A percentile compares a stretch with the other conserved stretches of the same genome.
These are phyloP conservation scores for Acrodontium crateriforme DNA, from an alignment of 2,329 filamentous ascomycete genomes.

Conservation along the genomic window DNA sequence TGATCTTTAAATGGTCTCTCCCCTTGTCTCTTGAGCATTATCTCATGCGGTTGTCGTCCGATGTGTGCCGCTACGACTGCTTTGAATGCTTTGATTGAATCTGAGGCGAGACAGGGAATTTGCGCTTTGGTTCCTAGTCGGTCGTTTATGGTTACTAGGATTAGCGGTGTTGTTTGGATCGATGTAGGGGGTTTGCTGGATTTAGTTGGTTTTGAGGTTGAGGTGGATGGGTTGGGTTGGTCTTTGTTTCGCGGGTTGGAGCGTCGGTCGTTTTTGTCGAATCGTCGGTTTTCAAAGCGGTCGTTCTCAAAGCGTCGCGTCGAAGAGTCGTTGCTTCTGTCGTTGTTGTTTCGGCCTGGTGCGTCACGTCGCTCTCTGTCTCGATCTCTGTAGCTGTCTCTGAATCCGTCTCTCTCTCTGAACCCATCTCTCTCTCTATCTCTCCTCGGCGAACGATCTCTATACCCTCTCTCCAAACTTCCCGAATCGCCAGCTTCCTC, in stretches of 20 bases:
- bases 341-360: conserved; percentile 5
- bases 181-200: conserved; percentile 3
- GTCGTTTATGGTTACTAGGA: conserved; percentile 87
- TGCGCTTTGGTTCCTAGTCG: conserved; percentile 90
- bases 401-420: no score
- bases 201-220: conserved; percentile 9
- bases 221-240: not conserved
- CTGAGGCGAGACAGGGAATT: conserved; percentile 75
- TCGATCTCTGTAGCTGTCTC: conserved; percentile 12
- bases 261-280: not conserved
- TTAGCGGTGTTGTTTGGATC: conserved; percentile 59
- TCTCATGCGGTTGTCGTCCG: conserved; percentile 78
- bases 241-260: conserved; percentile 14
- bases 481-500: conserved; percentile 12
- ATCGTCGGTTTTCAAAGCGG: not conserved
- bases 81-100: conserved; percentile 78
- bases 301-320: conserved; percentile 4
- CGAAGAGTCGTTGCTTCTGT: conserved; percentile 3
- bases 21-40: conserved; percentile 80
- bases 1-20: conserved; percentile 89
- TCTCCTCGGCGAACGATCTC: conserved; percentile 20
- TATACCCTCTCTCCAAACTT: conserved; percentile 19
- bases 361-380: conserved; percentile 7
- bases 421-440: conserved; percentile 14
- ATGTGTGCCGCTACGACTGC: conserved; percentile 81